Evolutionary conservation across 2,329 filamentous ascomycete genomes (phyloP).

Genomic region (Aspergillus flavus): DNA sequence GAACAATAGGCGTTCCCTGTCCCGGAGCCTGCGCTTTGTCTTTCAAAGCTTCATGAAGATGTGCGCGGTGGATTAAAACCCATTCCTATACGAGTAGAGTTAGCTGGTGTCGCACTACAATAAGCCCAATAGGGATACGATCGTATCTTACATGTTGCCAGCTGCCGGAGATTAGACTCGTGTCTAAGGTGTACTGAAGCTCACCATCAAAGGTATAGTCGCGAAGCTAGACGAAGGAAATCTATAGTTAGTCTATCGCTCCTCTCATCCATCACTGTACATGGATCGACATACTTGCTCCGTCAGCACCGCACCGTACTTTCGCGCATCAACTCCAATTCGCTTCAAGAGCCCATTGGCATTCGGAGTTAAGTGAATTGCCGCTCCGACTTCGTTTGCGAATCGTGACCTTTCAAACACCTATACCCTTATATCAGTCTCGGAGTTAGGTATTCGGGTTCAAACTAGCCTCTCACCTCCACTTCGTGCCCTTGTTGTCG

Average conservation of each 20-base stretch:
- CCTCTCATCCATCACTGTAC: neutral
- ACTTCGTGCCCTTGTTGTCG: constrained; percentile 57
- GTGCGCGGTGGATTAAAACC: constrained; percentile 57
- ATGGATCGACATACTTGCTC: constrained; percentile 24
- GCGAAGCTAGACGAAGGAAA: constrained; percentile 24
- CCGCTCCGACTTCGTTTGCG: constrained; percentile 60
- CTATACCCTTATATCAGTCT: constrained; percentile 29
- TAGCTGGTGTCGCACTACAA: neutral
- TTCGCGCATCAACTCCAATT: constrained; percentile 46
- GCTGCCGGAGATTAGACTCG: constrained; percentile 22
- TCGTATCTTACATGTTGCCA: constrained; percentile 34
- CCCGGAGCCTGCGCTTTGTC: constrained; percentile 44
- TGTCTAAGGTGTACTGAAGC: constrained; percentile 28
- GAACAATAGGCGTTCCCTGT: constrained; percentile 41
- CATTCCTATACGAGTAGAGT: constrained; percentile 38
- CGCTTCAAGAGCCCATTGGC: constrained; percentile 58
- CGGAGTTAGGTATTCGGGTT: neutral
- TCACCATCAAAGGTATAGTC: constrained; percentile 46
- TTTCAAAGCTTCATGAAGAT: constrained; percentile 58
- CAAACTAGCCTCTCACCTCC: constrained; percentile 17
- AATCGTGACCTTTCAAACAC: constrained; percentile 60
- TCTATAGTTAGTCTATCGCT: neutral
- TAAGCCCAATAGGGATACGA: too few species aligned
- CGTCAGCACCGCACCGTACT: constrained; percentile 43
- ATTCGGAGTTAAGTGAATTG: constrained; percentile 66